phyloP scores from a whole-genome alignment of 441 rosid species.

The Brassica balearica region DNA sequence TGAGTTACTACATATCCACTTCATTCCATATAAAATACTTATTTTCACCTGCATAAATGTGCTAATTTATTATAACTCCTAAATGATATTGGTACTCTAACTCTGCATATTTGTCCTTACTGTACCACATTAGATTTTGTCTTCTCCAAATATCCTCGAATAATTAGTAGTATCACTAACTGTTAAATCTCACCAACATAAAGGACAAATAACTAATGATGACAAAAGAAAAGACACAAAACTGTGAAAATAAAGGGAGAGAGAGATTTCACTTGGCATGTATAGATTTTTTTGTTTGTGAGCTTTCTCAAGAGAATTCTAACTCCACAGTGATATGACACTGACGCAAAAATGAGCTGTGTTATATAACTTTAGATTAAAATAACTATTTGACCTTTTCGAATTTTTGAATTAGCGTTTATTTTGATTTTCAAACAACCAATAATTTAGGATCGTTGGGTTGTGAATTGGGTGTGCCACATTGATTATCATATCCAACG shows the following conservation, averaged over 20 bases:
- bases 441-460: conserved; percentile 37
- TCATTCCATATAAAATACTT: conserved; percentile 22
- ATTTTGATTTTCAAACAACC: conserved; percentile 23
- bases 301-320: conserved; percentile 28
- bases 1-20: conserved; percentile 28
- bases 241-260: conserved; percentile 27
- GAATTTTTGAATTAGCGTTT: conserved; percentile 2
- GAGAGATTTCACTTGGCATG: conserved; percentile 33
- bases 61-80: conserved; percentile 23
- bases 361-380: neutral
- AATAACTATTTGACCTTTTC: conserved; percentile 29
- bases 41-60: conserved; percentile 34
- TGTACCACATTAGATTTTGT: conserved; percentile 31
- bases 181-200: conserved; percentile 31
- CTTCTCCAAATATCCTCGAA: conserved; percentile 32
- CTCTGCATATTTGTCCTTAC: conserved; percentile 38
- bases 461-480: conserved; percentile 39
- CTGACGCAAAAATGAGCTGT: conserved; percentile 21
- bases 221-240: conserved; percentile 37
- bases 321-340: conserved; percentile 13
- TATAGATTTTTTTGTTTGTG: conserved; percentile 28
- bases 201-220: conserved; percentile 30
- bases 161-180: conserved; percentile 24
- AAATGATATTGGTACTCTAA: conserved; percentile 37
- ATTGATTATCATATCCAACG: conserved; percentile 42